phyloP scores from a whole-genome alignment of 495 filamentous ascomycete genomes.

The Neurospora sp. region DNA sequence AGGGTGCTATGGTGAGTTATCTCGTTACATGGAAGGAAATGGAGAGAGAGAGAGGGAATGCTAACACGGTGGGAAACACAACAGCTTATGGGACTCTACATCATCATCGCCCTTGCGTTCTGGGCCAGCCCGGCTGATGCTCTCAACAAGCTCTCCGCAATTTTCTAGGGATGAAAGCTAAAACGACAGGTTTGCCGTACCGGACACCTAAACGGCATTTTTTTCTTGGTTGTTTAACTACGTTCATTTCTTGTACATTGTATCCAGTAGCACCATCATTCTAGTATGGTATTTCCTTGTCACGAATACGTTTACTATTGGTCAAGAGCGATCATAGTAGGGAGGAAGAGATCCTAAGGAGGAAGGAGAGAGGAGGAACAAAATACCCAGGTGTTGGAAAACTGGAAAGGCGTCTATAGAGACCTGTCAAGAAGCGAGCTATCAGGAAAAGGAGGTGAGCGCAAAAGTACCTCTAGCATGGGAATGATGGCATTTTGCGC shows the following conservation, averaged over 20 bases:
- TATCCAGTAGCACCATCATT: background rate
- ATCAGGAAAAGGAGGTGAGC: background rate
- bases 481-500: background rate
- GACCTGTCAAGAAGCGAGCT: too few relatives aligned
- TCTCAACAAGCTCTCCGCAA: slow-evolving; percentile 11
- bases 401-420: background rate
- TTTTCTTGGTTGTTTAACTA: background rate
- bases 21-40: too few relatives aligned
- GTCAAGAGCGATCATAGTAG: too few relatives aligned
- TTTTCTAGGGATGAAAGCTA: too few relatives aligned
- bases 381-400: background rate
- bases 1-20: slow-evolving; percentile 84
- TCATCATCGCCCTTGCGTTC: slow-evolving; percentile 83
- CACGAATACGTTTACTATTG: background rate
- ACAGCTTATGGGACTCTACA: slow-evolving; percentile 49
- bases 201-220: background rate
- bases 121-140: slow-evolving; percentile 74
- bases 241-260: background rate
- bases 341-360: too few relatives aligned
- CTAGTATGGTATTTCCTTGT: background rate
- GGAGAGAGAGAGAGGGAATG: too few relatives aligned
- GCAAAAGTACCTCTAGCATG: background rate
- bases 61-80: too few relatives aligned
- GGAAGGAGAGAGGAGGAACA: too few relatives aligned
- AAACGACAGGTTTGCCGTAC: background rate